Percentiles rank a stretch among this genome's conserved stretches.
Evolutionary conservation across 2,329 filamentous ascomycete genomes (phyloP).

Genomic region (Botrytis porri): DNA sequence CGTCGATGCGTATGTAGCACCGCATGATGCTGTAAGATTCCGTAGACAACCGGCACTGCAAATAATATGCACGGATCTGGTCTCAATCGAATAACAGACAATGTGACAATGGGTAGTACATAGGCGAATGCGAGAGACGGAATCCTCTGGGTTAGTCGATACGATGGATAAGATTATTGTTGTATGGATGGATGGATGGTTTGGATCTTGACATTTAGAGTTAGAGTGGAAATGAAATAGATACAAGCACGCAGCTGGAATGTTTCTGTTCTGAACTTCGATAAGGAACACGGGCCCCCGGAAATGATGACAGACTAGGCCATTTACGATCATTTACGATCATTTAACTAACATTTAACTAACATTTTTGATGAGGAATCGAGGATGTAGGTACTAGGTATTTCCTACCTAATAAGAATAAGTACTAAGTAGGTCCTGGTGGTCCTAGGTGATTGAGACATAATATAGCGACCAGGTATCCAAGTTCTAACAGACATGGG

Average conservation of each 20-base stretch:
- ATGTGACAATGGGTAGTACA: constrained; percentile 8
- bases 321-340: not conserved
- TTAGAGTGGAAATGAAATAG: not conserved
- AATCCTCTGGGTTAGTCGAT: not conserved
- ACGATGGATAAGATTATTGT: not conserved
- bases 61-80: constrained; percentile 12
- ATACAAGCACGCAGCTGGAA: not conserved
- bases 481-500: not conserved
- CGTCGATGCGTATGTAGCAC: constrained; percentile 20
- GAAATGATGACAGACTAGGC: not conserved
- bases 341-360: no score
- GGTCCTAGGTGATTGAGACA: not conserved
- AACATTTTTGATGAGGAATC: not conserved
- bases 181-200: not conserved
- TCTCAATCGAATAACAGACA: constrained; percentile 13
- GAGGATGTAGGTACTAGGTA: constrained; percentile 2
- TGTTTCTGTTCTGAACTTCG: not conserved
- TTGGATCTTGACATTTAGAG: not conserved
- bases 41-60: constrained; percentile 14
- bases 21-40: constrained; percentile 20
- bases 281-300: not conserved
- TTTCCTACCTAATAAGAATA: no score
- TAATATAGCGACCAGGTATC: not conserved
- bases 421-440: no score
- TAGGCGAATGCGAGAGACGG: not conserved